Evolutionary conservation across 179 eudicot species (phyloP), one percentile per base, ranked within the genome.

Genomic region (Nepenthes alata): DNA sequence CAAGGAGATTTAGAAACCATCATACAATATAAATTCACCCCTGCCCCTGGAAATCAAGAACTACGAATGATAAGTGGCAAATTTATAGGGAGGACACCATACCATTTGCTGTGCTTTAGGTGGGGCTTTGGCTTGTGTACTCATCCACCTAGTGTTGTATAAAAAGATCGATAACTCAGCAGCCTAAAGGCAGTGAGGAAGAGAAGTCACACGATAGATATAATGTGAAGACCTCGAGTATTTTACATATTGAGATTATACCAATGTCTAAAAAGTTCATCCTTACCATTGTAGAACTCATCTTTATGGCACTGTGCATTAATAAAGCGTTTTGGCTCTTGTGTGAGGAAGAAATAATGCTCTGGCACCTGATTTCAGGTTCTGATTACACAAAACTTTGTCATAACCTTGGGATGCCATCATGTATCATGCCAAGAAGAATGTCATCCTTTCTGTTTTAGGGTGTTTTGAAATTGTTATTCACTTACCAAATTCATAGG

Each of bases 101-200:
- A 87, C 97, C 86, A 62, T 75, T 72, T 83, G 79, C 5, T 79
- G 83, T 45, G 50, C 74, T 72, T 84, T 91, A 68, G 88, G 72
- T 63, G 91, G 80, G 54, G 81, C 79, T 75, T 84, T 81, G 56
- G 76, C 81, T 67, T 80, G 75, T 47, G 83, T 78, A 16, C 88
- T 62, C 53, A 70, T 53, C 37, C 67, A 73, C 70, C 97, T 78
- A 47, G 70, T 66, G 63, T 70, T 67, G 39, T 65, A 59, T 63
- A 66, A 63, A 73, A 61, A 73, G 65, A 70, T 55, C 50, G 81
- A 68, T 58, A 73, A 63, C 59, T 68, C 74, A 58, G 83, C 62
- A 64, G 64, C 87, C 96, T 88, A 65, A 35, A 66, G 51, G 39
- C 12, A 67, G 57, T 45, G 53, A 36, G 36, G 13, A 11, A 47